phyloP scores from a whole-genome alignment of 2,329 filamentous ascomycete species.

The Xylariaceae sp. region DNA sequence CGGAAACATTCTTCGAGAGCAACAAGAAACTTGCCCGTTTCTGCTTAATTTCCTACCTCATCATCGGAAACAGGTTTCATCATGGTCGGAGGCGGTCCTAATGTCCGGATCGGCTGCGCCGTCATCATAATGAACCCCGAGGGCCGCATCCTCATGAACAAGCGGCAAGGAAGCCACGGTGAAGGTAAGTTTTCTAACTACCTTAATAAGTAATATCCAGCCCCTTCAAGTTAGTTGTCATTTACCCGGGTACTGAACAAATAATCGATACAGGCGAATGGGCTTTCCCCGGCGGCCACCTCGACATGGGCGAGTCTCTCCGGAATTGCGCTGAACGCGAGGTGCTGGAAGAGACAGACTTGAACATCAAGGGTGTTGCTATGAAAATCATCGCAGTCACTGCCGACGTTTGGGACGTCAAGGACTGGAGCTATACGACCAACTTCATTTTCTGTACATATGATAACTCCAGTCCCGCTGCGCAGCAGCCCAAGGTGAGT shows the following conservation, averaged over 20 bases:
- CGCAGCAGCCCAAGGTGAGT: slow-evolving; percentile 51
- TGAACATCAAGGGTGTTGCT: slow-evolving; percentile 49
- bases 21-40: too few relatives aligned
- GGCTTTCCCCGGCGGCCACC: slow-evolving; percentile 70
- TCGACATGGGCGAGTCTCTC: slow-evolving; percentile 64
- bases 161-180: slow-evolving; percentile 47
- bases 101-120: slow-evolving; percentile 46
- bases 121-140: slow-evolving; percentile 41
- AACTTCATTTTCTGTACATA: slow-evolving; percentile 59
- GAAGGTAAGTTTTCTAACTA: slow-evolving; percentile 34
- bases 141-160: slow-evolving; percentile 45
- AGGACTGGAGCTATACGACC: slow-evolving; percentile 71
- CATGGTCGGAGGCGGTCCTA: slow-evolving; percentile 22
- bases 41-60: too few relatives aligned
- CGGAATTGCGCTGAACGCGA: slow-evolving; percentile 63
- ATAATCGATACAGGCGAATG: slow-evolving; percentile 46
- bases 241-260: too few relatives aligned
- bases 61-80: too few relatives aligned
- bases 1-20: too few relatives aligned
- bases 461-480: slow-evolving; percentile 41
- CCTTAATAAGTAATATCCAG: neutral
- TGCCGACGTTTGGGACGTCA: slow-evolving; percentile 59
- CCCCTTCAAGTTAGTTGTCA: neutral
- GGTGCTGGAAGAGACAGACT: slow-evolving; percentile 65
- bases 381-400: slow-evolving; percentile 58